These are phyloP conservation scores for Globisporangium radiosum DNA, from an alignment of 352 stramenopile genomes.

Conservation along the genomic window DNA sequence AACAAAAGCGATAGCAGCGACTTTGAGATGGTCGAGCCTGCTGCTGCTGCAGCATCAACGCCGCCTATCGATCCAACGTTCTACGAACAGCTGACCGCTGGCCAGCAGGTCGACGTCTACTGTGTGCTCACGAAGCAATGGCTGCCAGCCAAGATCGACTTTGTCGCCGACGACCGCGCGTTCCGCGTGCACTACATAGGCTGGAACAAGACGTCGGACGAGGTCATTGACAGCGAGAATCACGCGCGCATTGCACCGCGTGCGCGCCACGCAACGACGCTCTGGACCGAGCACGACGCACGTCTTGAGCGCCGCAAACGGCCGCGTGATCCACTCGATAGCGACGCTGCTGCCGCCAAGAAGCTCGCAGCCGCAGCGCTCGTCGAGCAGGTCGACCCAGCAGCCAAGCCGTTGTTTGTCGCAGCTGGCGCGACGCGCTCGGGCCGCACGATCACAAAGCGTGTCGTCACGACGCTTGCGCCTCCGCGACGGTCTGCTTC, in stretches of 20 bases:
- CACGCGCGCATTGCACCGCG: slow-evolving; percentile 35
- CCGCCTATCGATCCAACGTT: slow-evolving; percentile 1
- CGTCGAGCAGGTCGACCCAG: neutral
- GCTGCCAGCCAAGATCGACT: slow-evolving; percentile 53
- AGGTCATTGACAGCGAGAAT: slow-evolving; percentile 26
- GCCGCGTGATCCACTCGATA: slow-evolving; percentile 16
- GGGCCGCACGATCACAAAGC: slow-evolving; percentile 60
- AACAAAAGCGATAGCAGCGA: neutral
- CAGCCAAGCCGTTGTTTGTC: slow-evolving; percentile 36
- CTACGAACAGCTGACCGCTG: slow-evolving; percentile 18
- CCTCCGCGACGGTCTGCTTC: slow-evolving; percentile 14
- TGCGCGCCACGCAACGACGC: slow-evolving; percentile 22
- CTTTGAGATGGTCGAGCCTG: neutral
- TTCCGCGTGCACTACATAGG: slow-evolving; percentile 61
- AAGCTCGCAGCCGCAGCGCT: neutral
- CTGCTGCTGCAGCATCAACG: neutral
- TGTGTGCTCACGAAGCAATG: slow-evolving; percentile 42
- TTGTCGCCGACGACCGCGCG: slow-evolving; percentile 12
- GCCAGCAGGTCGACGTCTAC: slow-evolving; percentile 54
- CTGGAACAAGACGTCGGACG: slow-evolving; percentile 53
- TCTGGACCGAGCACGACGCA: slow-evolving; percentile 38
- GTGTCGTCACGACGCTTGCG: slow-evolving; percentile 28
- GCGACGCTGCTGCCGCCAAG: slow-evolving; percentile 1
- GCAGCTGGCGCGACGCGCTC: slow-evolving; percentile 56
- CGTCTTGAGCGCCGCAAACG: slow-evolving; percentile 35